A percentile compares a stretch with the other conserved stretches of the same genome.
Evolutionary conservation across 129 eudicot genomes (phyloP).

Genomic region (Escallonia herrerae): DNA sequence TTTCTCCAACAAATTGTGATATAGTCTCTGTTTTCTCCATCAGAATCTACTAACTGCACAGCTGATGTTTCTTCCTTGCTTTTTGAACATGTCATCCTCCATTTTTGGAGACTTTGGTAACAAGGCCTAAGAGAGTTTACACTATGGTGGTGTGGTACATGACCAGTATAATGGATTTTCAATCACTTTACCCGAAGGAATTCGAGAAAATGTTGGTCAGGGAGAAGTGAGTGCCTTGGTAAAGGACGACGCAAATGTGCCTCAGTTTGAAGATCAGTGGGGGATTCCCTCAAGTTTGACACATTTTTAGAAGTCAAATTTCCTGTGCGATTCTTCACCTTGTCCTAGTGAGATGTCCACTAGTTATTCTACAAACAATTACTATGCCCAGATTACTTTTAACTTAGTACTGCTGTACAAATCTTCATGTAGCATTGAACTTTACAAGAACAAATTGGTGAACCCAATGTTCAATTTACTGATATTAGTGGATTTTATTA

Average conservation of each 20-base stretch:
- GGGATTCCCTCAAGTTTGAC: constrained; percentile 43
- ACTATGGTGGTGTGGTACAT: constrained; percentile 28
- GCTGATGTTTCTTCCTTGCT: constrained; percentile 55
- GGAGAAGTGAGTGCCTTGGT: constrained; percentile 19
- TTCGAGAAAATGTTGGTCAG: constrained; percentile 25
- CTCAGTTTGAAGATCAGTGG: constrained; percentile 40
- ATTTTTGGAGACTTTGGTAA: constrained; percentile 41
- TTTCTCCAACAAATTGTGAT: too few relatives aligned
- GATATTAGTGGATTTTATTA: too few relatives aligned
- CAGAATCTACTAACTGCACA: constrained; percentile 31
- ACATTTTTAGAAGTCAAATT: constrained; percentile 56
- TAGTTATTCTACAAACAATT: constrained; percentile 58
- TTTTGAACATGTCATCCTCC: constrained; percentile 58
- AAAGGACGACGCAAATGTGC: constrained; percentile 23
- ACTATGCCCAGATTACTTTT: too few relatives aligned
- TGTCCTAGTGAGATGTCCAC: constrained; percentile 65
- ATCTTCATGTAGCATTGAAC: too few relatives aligned
- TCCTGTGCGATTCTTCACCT: constrained; percentile 65
- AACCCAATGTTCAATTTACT: too few relatives aligned
- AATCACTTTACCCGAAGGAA: constrained; percentile 20
- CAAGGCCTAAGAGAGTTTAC: constrained; percentile 29
- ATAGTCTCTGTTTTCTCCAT: too few relatives aligned
- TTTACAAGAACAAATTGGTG: too few relatives aligned
- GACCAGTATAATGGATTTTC: constrained; percentile 30
- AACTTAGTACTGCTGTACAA: too few relatives aligned